These are phyloP conservation scores for Suhomyces xylopsoci DNA, from an alignment of 805 yeast species.

Conservation along the genomic window DNA sequence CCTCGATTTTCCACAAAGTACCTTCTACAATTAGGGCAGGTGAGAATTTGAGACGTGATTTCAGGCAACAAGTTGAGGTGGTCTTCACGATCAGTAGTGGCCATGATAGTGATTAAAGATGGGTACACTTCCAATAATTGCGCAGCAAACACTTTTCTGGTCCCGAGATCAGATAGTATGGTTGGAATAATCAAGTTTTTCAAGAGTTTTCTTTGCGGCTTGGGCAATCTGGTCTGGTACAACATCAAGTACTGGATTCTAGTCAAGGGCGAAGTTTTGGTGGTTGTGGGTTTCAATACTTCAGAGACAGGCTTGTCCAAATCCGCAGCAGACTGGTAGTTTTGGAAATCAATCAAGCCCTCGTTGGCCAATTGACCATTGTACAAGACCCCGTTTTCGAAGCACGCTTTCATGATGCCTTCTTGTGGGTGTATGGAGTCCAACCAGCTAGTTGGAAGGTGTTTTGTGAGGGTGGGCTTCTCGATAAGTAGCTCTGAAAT, in stretches of 20 bases:
- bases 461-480: background rate
- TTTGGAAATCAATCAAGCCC: constrained; percentile 17
- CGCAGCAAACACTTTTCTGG: constrained; percentile 47
- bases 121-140: constrained; percentile 58
- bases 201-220: constrained; percentile 46
- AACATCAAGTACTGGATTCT: constrained; percentile 57
- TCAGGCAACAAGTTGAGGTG: constrained; percentile 32
- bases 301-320: constrained; percentile 13
- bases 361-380: constrained; percentile 25
- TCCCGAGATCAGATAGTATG: constrained; percentile 47
- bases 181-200: constrained; percentile 53
- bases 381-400: constrained; percentile 28
- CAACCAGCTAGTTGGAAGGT: background rate
- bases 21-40: constrained; percentile 43
- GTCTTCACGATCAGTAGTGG: constrained; percentile 52
- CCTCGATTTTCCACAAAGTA: constrained; percentile 38
- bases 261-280: constrained; percentile 23
- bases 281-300: constrained; percentile 10
- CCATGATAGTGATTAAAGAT: constrained; percentile 44
- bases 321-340: constrained; percentile 10
- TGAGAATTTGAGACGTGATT: constrained; percentile 38
- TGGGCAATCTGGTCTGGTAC: constrained; percentile 60
- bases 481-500: background rate
- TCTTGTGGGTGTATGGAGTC: constrained; percentile 12
- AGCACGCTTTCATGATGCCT: constrained; percentile 11